Percentiles rank a stretch among this genome's conserved stretches.
These are phyloP conservation scores for Tricholoma matsutake DNA, from an alignment of 768 basidiomycete genomes.

Conservation along the genomic window DNA sequence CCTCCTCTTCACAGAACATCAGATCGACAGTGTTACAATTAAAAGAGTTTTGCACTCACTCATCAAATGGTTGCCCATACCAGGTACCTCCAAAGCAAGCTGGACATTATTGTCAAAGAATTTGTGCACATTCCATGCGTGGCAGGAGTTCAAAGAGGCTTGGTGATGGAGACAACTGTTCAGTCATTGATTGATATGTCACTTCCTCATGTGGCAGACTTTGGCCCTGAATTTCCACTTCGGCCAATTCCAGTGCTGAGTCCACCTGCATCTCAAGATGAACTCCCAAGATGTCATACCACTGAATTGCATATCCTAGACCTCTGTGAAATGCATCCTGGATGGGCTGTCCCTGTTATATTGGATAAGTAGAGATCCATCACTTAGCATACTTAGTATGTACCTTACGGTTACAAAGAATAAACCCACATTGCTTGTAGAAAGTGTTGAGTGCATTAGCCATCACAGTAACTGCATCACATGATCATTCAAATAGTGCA, in stretches of 20 bases:
- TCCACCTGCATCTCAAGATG: slow-evolving; percentile 9
- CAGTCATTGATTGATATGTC: background rate
- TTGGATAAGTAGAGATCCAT: background rate
- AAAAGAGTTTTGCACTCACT: slow-evolving; percentile 17
- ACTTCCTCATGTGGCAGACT: slow-evolving; percentile 7
- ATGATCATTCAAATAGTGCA: slow-evolving; percentile 31
- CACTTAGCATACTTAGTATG: background rate
- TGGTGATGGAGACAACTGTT: slow-evolving; percentile 5
- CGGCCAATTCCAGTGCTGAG: background rate
- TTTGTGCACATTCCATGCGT: too few species aligned
- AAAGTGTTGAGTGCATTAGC: too few species aligned
- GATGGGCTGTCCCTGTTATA: slow-evolving; percentile 19
- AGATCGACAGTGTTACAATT: too few species aligned
- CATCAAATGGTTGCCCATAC: slow-evolving; percentile 20
- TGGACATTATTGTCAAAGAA: too few species aligned
- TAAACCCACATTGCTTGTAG: slow-evolving; percentile 23
- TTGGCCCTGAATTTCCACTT: background rate
- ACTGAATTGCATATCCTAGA: slow-evolving; percentile 13
- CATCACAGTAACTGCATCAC: too few species aligned
- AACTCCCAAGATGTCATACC: too few species aligned
- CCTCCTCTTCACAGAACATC: slow-evolving; percentile 22
- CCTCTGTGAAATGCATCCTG: slow-evolving; percentile 29
- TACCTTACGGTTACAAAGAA: slow-evolving; percentile 15
- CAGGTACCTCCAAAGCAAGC: too few species aligned
- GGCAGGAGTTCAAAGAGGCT: background rate